Evolutionary conservation across 768 basidiomycete genomes (phyloP), one percentile per base, ranked within the genome.

Genomic region (Lactifluus hygrophoroides): DNA sequence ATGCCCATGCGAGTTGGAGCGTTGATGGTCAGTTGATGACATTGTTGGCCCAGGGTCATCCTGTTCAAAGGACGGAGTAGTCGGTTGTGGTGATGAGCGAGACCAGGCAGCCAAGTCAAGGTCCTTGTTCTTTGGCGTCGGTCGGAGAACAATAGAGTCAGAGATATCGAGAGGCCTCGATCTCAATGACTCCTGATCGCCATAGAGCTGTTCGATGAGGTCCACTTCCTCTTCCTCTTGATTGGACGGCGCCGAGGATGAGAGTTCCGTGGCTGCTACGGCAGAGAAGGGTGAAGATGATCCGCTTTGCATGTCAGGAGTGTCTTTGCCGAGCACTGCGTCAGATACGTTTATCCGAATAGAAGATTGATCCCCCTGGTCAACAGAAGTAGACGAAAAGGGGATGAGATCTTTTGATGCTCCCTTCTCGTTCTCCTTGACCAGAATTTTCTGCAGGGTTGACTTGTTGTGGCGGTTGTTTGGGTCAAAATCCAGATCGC

Each of bases 121-220:
- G 51, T 90, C 90, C 69, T 83, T 89, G 70, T 96, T 95, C 72
- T 92, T 92, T 0, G 86, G 92, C 8, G 83, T 75, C 5, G 84
- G 81, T 5, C 88, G 92, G 42, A 95, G 74, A 19, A 94, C 81
- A 59, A 94, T 86, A 0, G 88, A 85, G 60, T 94, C 91, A 11
- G 88, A 83, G 16, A 97, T 73, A 69, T 95, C 86, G n/a, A 86
- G 79, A 42, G 83, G 72, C 47, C 77, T 76, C 51, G 84, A 84
- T 34, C 83, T 81, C 17, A 94, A 76, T 2, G 86, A 84, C 60
- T 87, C 79, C 50, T 86, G 82, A 35, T 80, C 72, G 14, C 95
- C 95, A 63, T 93, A 97, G 0, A 98, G 73, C 69, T 99, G 96
- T 68, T 99, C 96, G 4, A 98, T 92, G 6, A 99, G 78, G 70